These are phyloP conservation scores for Chlamydomonas reinhardtii DNA, from an alignment of 163 green algal species.

Conservation along the genomic window DNA sequence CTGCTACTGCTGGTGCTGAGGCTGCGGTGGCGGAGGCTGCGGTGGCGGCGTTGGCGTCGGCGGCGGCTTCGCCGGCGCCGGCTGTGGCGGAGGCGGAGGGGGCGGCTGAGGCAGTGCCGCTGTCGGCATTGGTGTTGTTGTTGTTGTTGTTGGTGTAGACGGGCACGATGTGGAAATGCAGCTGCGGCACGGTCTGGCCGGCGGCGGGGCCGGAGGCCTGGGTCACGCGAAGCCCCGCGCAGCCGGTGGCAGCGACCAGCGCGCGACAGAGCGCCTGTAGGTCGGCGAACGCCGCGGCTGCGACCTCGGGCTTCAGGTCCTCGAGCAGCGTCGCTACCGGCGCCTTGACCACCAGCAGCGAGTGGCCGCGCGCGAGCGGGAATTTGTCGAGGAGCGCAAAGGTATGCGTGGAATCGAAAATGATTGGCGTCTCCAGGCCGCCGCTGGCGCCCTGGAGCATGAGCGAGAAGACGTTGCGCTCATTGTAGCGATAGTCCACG, in stretches of 20 bases:
- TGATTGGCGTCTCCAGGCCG: slow-evolving; percentile 28
- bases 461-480: slow-evolving; percentile 42
- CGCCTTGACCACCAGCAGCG: slow-evolving; percentile 62
- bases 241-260: slow-evolving; percentile 59
- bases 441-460: slow-evolving; percentile 18
- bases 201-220: slow-evolving; percentile 60
- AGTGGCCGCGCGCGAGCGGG: slow-evolving; percentile 56
- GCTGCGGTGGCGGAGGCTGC: slow-evolving; percentile 15
- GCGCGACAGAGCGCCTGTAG: slow-evolving; percentile 58
- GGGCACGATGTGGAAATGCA: slow-evolving; percentile 70
- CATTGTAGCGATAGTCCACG: slow-evolving; percentile 41
- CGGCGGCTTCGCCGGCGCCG: neutral
- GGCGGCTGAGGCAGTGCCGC: neutral
- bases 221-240: slow-evolving; percentile 41
- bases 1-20: neutral
- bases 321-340: slow-evolving; percentile 61
- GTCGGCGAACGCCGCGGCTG: slow-evolving; percentile 50
- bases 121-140: neutral
- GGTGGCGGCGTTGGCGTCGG: neutral
- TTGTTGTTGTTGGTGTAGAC: slow-evolving; percentile 20
- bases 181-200: slow-evolving; percentile 65
- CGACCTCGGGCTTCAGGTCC: slow-evolving; percentile 34
- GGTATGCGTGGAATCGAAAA: slow-evolving; percentile 53
- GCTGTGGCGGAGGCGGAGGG: neutral
- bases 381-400: slow-evolving; percentile 64